Base-by-base conservation (phyloP, 805 yeast species). In the Saturnispora saitoi region DNA sequence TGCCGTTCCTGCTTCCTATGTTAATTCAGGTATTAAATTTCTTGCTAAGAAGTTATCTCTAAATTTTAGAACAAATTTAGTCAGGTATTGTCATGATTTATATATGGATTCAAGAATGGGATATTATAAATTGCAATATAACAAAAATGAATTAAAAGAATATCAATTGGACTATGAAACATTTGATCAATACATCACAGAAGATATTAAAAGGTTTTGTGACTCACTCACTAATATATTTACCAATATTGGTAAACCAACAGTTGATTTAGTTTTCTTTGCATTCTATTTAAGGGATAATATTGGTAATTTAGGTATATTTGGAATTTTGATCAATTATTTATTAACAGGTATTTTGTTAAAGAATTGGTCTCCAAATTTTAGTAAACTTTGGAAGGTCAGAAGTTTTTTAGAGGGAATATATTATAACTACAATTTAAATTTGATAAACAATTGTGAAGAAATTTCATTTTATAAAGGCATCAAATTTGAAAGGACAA, bases 381-480 rank as follows among this genome's bases (percentile, higher is more conserved):
- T 90, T 65, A 95, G 95, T 12, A 78, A 75, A 58, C 67, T 90
- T 47, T 78, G 89, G 30, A 80, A 91, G 46, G 68, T 69, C 37
- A 83, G 80, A 62, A 84, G 95, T 10, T 78, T 78, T 45, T 75
- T 89, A 30, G 96, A 90, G 68, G 96, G 96, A 43, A 83, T 84
- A 49, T 90, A 86, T 62, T 86, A 89, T 63, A 88, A 86, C 56
- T 83, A 86, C 56, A 95, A 90, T 62, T 70, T 88, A 58, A 86
- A 86, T 59, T 73, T 90, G 63, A 88, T 88, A 60, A 83, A 83
- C 50, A 90, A 90, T 59, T 83, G 89, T 59, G 98, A 90, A 67
- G 97, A 90, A 62, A 88, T 90, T 57, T 95, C 96, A 0, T 90
- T 90, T 61, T 90, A 89, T 63, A 89, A 89, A 61, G 98, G 98